Evolutionary conservation across 345 rosid genomes (phyloP).

Genomic region (Raphanus raphanistrum): DNA sequence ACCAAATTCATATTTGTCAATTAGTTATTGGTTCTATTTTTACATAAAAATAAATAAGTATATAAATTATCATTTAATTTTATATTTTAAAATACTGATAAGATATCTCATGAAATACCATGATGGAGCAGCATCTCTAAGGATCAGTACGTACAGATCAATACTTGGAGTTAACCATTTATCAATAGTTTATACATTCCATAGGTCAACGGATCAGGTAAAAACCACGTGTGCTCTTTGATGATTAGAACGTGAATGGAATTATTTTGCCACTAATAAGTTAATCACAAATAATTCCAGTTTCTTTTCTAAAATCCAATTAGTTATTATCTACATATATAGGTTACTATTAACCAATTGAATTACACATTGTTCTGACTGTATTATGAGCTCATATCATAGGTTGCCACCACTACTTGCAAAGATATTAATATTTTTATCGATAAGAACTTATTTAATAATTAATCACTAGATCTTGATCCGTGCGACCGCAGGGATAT

Average conservation of each 20-base stretch:
- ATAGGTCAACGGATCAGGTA: neutral
- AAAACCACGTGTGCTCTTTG: neutral
- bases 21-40: too few species aligned
- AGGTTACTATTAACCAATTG: neutral
- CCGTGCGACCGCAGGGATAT: too few species aligned
- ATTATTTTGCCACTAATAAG: neutral
- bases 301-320: neutral
- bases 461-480: too few species aligned
- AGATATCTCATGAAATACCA: too few species aligned
- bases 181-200: neutral
- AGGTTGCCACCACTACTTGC: neutral
- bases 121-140: too few species aligned
- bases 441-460: neutral
- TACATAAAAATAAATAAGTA: too few species aligned
- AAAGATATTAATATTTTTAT: neutral
- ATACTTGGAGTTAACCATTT: neutral
- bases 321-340: neutral
- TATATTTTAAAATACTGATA: too few species aligned
- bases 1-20: too few species aligned
- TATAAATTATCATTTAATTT: too few species aligned
- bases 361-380: neutral
- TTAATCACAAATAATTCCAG: neutral
- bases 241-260: neutral
- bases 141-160: too few species aligned
- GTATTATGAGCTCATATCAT: neutral